Conservation (phyloP, 345 rosid genomes). For the Pugionium cornutum region DNA sequence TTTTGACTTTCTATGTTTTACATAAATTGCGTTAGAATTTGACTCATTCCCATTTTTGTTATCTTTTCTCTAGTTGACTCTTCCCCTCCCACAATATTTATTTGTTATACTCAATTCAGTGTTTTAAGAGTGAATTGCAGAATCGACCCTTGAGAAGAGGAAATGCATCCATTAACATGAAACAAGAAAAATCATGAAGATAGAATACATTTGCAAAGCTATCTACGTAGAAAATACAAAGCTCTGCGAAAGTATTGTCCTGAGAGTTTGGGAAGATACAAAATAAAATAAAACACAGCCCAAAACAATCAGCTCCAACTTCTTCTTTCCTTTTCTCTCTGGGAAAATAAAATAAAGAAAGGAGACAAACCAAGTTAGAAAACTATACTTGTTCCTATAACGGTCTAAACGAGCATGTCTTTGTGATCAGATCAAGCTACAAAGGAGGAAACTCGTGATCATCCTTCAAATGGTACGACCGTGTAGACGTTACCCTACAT, state of each 20-base stretch:
- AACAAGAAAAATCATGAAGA: too few species aligned
- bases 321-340: not conserved
- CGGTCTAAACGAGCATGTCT: conserved; percentile 31
- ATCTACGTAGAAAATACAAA: conserved; percentile 34
- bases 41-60: too few species aligned
- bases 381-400: conserved; percentile 40
- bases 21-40: too few species aligned
- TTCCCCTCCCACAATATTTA: too few species aligned
- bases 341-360: not conserved
- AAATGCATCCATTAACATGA: too few species aligned
- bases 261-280: conserved; percentile 22
- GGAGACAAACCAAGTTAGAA: conserved; percentile 29
- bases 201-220: conserved; percentile 35
- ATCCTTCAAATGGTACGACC: conserved; percentile 69
- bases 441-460: conserved; percentile 86
- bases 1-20: too few species aligned
- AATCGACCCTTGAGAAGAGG: too few species aligned
- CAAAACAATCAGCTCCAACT: conserved; percentile 32
- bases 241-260: conserved; percentile 34
- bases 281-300: conserved; percentile 30
- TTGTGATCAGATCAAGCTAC: conserved; percentile 43
- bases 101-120: too few species aligned
- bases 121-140: too few species aligned
- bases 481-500: conserved; percentile 51
- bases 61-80: too few species aligned